Conservation (phyloP, 768 basidiomycete genomes). For the Amanita thiersii region DNA sequence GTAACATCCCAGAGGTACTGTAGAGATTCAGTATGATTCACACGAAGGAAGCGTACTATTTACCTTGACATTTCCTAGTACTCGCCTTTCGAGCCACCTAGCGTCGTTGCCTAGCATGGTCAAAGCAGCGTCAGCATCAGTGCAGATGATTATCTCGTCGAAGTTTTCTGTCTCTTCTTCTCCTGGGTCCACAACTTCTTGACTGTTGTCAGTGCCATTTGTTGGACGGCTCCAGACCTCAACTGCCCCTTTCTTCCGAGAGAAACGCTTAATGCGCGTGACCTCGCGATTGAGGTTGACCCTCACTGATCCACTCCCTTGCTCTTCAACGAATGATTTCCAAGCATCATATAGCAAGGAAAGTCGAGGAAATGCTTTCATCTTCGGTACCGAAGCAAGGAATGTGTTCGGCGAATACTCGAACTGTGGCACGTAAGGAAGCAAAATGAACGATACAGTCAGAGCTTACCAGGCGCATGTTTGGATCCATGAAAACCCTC, state of each 20-base stretch:
- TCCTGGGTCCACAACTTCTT: slow-evolving; percentile 20
- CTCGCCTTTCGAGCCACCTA: slow-evolving; percentile 19
- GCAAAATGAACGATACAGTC: background rate
- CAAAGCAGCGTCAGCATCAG: slow-evolving; percentile 20
- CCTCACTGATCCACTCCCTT: slow-evolving; percentile 17
- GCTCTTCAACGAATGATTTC: slow-evolving; percentile 18
- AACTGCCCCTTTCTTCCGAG: slow-evolving; percentile 14
- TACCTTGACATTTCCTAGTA: slow-evolving; percentile 24
- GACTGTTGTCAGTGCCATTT: slow-evolving; percentile 19
- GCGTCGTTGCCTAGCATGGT: slow-evolving; percentile 18
- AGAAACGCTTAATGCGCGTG: slow-evolving; percentile 17
- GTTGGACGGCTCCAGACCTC: slow-evolving; percentile 19
- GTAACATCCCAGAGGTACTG: slow-evolving; percentile 37
- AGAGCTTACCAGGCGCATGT: slow-evolving; percentile 21
- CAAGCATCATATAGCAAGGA: slow-evolving; percentile 19
- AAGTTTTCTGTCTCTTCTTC: slow-evolving; percentile 16
- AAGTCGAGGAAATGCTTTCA: slow-evolving; percentile 21
- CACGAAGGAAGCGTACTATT: background rate
- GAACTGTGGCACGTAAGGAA: slow-evolving; percentile 13
- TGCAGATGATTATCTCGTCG: slow-evolving; percentile 21
- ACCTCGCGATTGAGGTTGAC: slow-evolving; percentile 19
- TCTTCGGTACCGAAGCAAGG: slow-evolving; percentile 21
- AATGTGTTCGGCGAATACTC: slow-evolving; percentile 23
- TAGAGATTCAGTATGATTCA: background rate
- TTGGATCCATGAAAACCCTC: slow-evolving; percentile 25